Evolutionary conservation across 805 yeast genomes (phyloP).

Genomic region (Pichia membranifaciens): DNA sequence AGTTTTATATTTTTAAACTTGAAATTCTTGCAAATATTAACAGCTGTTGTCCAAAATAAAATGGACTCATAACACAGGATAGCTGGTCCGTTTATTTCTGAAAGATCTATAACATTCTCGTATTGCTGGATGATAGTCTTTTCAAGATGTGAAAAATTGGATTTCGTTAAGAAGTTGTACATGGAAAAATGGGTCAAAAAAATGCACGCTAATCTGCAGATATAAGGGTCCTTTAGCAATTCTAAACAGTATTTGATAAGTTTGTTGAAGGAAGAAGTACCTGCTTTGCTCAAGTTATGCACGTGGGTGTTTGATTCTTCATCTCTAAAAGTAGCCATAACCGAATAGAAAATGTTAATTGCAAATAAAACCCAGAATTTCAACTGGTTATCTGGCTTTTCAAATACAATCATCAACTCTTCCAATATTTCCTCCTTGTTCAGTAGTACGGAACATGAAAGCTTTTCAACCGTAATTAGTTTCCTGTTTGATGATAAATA

Average conservation of each 20-base stretch:
- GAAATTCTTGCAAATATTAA: slow-evolving; percentile 32
- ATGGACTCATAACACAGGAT: slow-evolving; percentile 41
- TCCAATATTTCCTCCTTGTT: slow-evolving; percentile 8
- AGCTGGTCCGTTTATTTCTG: slow-evolving; percentile 60
- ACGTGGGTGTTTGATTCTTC: background rate
- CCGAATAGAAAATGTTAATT: background rate
- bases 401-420: slow-evolving; percentile 18
- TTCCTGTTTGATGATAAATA: slow-evolving; percentile 8
- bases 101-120: slow-evolving; percentile 43
- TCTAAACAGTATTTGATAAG: slow-evolving; percentile 28
- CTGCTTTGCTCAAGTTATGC: too few relatives aligned
- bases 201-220: slow-evolving; percentile 30
- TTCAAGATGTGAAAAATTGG: slow-evolving; percentile 26
- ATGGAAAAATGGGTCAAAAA: slow-evolving; percentile 21
- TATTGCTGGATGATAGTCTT: slow-evolving; percentile 39
- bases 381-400: slow-evolving; percentile 18
- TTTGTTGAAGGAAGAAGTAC: background rate
- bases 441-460: background rate
- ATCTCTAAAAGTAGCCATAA: background rate
- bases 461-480: background rate
- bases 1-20: slow-evolving; percentile 28
- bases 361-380: slow-evolving; percentile 19
- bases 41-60: slow-evolving; percentile 47
- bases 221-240: slow-evolving; percentile 29
- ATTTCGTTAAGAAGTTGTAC: background rate